Evolutionary conservation across 176 grass and related monocot species (phyloP), one percentile per base, ranked within the genome.

Genomic region (Bromus sterilis): DNA sequence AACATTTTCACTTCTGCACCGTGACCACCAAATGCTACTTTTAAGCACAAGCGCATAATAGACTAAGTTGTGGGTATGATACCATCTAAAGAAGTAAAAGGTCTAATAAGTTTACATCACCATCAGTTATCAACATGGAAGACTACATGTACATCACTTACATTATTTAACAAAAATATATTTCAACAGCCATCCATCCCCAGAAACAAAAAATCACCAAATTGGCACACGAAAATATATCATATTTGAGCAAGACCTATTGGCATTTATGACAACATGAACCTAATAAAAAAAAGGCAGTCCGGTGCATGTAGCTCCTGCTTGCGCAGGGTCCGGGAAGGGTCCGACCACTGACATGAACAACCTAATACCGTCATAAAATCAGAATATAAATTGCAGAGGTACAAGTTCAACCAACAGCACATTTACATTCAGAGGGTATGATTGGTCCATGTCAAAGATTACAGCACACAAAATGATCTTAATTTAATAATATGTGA

Each of bases 31-130:
- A 60, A 81, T 78, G 56, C 18, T 28, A 86, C 10, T 82, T 62
- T 88, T 56, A 73, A 83, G 24, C 48, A 44, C 57, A 71, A 77
- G 51, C 73, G 20, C 30, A 30, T 78, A 78, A 72, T 71, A 76
- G 26, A 37, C 70, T 63, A 71, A 80, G 25, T 51, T 53, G 51
- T 51, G 31, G 26, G 46, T 56, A 66, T 2, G 32, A 37, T 18
- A 6, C 56, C 30, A 77, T 81, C 46, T 58, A 31, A 72, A 51
- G 9, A 63, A 51, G 36, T 55, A 71, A 82, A 31, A 63, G 59
- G 48, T 37, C 11, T 30, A 71, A 7, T 46, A 78, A 48, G 36
- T 78, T 36, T 40, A 48, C 29, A 24, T 44, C 26, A 66, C 12
- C 53, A 60, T 72, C 3, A 30, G 11, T 7, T 34, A 78, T 46